Conservation (phyloP, 371 early-diverging fungal genomes). For the Apophysomyces elegans region DNA sequence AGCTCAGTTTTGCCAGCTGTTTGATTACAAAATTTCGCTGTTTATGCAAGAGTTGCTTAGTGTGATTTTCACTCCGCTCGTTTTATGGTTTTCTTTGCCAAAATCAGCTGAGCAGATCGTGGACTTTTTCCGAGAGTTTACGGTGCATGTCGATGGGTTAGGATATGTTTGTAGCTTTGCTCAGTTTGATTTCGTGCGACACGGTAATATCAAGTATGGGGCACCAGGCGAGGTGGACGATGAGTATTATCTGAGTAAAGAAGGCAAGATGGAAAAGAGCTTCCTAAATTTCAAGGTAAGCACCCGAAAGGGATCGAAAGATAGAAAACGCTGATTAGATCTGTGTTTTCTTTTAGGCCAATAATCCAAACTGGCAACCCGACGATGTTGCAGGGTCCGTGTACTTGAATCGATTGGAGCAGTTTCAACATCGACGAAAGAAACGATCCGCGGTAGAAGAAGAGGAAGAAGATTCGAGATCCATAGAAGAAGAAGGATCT, state of each 20-base stretch:
- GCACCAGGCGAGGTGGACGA: constrained; percentile 67
- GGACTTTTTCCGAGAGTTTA: constrained; percentile 93
- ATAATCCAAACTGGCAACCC: constrained; percentile 88
- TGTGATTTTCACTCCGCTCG: constrained; percentile 84
- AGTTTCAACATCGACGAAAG: constrained; percentile 27
- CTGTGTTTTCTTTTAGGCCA: constrained; percentile 48
- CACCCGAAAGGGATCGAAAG: neutral
- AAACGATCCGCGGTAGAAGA: neutral
- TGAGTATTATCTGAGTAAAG: constrained; percentile 72
- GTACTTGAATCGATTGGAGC: constrained; percentile 61
- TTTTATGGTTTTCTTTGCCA: constrained; percentile 84
- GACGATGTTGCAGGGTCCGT: constrained; percentile 68
- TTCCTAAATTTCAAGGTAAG: constrained; percentile 92
- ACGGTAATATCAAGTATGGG: constrained; percentile 86
- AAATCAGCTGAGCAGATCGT: constrained; percentile 78
- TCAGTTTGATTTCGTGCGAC: constrained; percentile 84
- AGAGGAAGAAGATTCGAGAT: neutral
- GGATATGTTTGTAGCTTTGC: constrained; percentile 97
- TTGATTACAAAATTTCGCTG: constrained; percentile 78
- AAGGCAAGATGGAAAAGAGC: constrained; percentile 97
- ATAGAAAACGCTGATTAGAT: neutral
- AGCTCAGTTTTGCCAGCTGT: constrained; percentile 78
- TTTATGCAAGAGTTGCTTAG: constrained; percentile 85
- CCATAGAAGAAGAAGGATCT: neutral
- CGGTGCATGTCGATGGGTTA: constrained; percentile 86